Evolutionary conservation across 805 yeast genomes (phyloP).

Genomic region (Alloascoidea africana): DNA sequence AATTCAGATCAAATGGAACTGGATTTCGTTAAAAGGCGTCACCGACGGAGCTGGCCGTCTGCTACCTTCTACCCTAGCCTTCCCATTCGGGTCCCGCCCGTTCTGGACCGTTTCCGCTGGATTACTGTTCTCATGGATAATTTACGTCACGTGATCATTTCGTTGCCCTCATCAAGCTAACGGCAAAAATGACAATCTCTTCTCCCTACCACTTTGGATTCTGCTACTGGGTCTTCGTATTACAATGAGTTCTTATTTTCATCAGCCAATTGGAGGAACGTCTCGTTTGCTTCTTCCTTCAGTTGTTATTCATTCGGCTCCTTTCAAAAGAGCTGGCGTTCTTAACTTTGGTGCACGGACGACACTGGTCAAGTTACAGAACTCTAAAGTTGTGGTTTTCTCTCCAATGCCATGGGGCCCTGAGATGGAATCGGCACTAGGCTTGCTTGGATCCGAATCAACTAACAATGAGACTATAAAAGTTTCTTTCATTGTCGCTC

Average conservation of each 20-base stretch:
- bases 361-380: constrained; percentile 8
- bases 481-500: constrained; percentile 30
- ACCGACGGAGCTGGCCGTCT: no score
- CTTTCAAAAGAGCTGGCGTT: constrained; percentile 7
- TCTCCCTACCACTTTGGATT: no score
- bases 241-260: neutral
- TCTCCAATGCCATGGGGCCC: constrained; percentile 11
- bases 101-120: no score
- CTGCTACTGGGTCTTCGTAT: no score
- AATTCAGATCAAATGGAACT: constrained; percentile 37
- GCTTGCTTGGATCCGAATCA: constrained; percentile 3
- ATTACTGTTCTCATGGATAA: no score
- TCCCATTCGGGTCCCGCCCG: no score
- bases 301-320: constrained; percentile 11
- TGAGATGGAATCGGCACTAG: constrained; percentile 9
- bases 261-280: constrained; percentile 11
- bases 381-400: constrained; percentile 7
- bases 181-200: no score
- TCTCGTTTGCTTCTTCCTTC: constrained; percentile 6
- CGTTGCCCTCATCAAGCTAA: no score
- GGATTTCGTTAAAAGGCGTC: no score
- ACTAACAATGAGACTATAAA: constrained; percentile 5
- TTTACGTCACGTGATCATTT: no score
- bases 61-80: no score
- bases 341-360: constrained; percentile 10